These are phyloP conservation scores for Trichoderma parareesei DNA, from an alignment of 495 filamentous ascomycete genomes.

Conservation along the genomic window DNA sequence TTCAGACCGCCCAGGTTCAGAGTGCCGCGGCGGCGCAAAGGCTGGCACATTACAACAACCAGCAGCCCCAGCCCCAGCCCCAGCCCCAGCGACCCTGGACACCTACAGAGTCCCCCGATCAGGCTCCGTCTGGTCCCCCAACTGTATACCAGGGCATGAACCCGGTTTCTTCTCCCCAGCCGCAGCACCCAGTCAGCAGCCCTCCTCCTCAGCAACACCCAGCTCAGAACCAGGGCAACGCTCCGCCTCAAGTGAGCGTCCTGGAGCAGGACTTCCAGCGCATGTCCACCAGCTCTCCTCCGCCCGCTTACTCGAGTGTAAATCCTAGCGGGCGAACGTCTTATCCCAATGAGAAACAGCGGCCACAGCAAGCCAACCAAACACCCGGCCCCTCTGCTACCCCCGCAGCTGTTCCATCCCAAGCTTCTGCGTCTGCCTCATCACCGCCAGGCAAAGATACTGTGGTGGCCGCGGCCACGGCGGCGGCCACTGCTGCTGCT, in stretches of 20 bases:
- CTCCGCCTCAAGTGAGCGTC: constrained; percentile 45
- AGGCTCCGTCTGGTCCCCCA: constrained; percentile 83
- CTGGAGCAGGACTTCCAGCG: constrained; percentile 83
- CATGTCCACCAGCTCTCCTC: constrained; percentile 79
- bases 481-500: constrained; percentile 21
- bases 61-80: constrained; percentile 32
- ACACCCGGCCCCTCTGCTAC: constrained; percentile 28
- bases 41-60: constrained; percentile 58
- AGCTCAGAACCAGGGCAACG: constrained; percentile 15
- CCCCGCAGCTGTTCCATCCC: constrained; percentile 14
- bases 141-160: constrained; percentile 83
- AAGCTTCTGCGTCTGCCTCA: constrained; percentile 22
- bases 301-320: constrained; percentile 85
- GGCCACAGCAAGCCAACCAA: constrained; percentile 32
- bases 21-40: constrained; percentile 76
- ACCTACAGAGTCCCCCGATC: constrained; percentile 84
- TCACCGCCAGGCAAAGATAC: constrained; percentile 40
- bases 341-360: constrained; percentile 75
- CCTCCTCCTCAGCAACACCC: constrained; percentile 16
- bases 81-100: constrained; percentile 78
- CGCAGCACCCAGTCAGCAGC: constrained; percentile 23
- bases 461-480: constrained; percentile 30
- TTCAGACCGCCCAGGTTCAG: constrained; percentile 74
- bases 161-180: constrained; percentile 34
- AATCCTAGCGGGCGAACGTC: constrained; percentile 40